Percentiles rank a stretch among this genome's conserved stretches.
These are phyloP conservation scores for Jaapia argillacea DNA, from an alignment of 768 basidiomycete species.

Conservation along the genomic window DNA sequence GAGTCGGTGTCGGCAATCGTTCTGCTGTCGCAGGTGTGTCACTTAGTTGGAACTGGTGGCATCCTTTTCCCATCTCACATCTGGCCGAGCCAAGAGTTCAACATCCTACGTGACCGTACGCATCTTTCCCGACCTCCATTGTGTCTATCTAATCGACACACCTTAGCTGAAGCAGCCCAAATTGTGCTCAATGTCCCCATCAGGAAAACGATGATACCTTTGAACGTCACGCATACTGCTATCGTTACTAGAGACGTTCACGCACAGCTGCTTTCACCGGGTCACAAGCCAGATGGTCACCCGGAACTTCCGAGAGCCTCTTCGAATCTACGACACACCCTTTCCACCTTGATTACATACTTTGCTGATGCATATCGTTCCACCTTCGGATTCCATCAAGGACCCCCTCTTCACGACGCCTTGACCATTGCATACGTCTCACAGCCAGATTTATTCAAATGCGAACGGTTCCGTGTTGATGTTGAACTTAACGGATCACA, in stretches of 20 bases:
- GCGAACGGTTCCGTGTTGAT: constrained; percentile 66
- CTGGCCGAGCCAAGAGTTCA: too few relatives aligned
- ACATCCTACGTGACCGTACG: constrained; percentile 76
- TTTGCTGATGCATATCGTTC: constrained; percentile 66
- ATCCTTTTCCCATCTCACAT: neutral
- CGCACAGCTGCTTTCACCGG: constrained; percentile 35
- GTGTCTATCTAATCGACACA: neutral
- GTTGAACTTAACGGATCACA: constrained; percentile 64
- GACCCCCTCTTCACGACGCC: constrained; percentile 84
- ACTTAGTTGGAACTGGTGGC: neutral
- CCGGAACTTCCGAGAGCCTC: constrained; percentile 14
- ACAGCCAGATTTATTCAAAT: constrained; percentile 53
- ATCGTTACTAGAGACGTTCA: constrained; percentile 57
- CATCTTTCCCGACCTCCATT: constrained; percentile 1
- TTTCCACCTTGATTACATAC: constrained; percentile 66
- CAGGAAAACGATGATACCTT: constrained; percentile 66
- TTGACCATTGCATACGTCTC: constrained; percentile 73
- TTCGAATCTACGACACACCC: constrained; percentile 52
- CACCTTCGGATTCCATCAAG: constrained; percentile 74
- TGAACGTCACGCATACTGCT: constrained; percentile 84
- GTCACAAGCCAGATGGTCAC: constrained; percentile 8
- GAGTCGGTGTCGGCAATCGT: constrained; percentile 73
- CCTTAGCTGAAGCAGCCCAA: constrained; percentile 67
- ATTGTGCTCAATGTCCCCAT: constrained; percentile 69
- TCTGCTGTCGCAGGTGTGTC: constrained; percentile 58